Conservation (phyloP, 2,329 filamentous ascomycete species). For the Aureobasidium pullulans region DNA sequence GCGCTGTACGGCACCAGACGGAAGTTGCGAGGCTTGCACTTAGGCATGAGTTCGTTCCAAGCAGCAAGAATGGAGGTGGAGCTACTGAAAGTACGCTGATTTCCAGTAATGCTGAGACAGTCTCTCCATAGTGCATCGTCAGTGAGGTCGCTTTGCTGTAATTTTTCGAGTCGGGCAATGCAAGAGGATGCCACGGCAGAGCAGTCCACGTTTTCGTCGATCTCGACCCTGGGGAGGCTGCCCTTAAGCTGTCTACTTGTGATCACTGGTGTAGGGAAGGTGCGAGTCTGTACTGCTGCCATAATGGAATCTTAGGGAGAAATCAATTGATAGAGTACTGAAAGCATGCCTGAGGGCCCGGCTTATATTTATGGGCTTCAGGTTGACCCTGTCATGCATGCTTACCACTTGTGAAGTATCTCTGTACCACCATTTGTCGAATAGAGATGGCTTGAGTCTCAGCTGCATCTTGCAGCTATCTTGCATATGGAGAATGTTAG, state of each 20-base stretch:
- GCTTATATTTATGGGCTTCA: neutral
- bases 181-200: constrained; percentile 1
- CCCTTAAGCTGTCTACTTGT: constrained; percentile 12
- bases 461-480: neutral
- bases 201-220: constrained; percentile 10
- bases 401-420: neutral
- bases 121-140: constrained; percentile 43
- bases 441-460: neutral
- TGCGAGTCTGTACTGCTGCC: neutral
- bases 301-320: neutral
- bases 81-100: constrained; percentile 48
- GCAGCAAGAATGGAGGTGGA: constrained; percentile 33
- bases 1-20: constrained; percentile 3
- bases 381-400: neutral
- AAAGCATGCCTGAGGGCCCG: no score
- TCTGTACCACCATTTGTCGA: neutral
- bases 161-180: constrained; percentile 8
- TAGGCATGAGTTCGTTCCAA: constrained; percentile 27
- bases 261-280: constrained; percentile 4
- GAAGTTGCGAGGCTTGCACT: constrained; percentile 27
- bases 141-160: constrained; percentile 11
- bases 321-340: neutral
- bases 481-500: no score
- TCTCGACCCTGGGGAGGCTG: neutral
- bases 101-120: constrained; percentile 50